Percentiles rank a stretch among this genome's conserved stretches.
These are phyloP conservation scores for Mitragyna speciosa DNA, from an alignment of 257 asterid species.

Conservation along the genomic window DNA sequence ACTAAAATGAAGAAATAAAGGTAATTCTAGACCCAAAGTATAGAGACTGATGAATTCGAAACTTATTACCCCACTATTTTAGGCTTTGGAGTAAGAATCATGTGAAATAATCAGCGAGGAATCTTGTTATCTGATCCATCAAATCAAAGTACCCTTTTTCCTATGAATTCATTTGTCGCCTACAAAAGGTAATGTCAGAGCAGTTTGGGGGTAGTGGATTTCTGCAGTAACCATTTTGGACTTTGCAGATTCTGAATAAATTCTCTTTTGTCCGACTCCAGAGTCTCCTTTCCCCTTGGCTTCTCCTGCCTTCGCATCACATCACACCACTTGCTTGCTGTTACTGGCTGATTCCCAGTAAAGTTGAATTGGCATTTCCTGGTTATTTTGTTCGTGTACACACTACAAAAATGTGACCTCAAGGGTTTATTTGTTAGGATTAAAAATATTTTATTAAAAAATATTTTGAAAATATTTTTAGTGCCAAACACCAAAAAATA, in stretches of 20 bases:
- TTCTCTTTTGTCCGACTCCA: constrained; percentile 22
- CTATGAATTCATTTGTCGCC: constrained; percentile 28
- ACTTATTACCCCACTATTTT: no score
- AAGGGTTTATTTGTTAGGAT: no score
- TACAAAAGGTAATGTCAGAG: constrained; percentile 16
- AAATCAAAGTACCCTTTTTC: constrained; percentile 26
- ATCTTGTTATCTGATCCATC: constrained; percentile 22
- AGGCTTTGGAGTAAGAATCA: neutral
- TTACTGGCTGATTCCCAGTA: neutral
- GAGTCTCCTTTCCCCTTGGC: neutral
- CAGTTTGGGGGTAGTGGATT: constrained; percentile 12
- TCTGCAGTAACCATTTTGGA: constrained; percentile 9
- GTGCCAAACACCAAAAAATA: no score
- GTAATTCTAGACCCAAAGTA: neutral
- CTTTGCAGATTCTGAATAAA: constrained; percentile 16
- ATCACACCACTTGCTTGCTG: neutral
- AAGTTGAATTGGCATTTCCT: no score
- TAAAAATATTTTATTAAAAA: no score
- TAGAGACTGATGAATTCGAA: neutral
- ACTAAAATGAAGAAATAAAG: no score
- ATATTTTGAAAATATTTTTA: no score
- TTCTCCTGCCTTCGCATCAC: neutral
- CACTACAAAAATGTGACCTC: no score
- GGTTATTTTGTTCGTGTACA: no score
- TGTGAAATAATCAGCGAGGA: constrained; percentile 8